phyloP scores from a whole-genome alignment of 495 filamentous ascomycete genomes.

The Trichoderma erinaceum region DNA sequence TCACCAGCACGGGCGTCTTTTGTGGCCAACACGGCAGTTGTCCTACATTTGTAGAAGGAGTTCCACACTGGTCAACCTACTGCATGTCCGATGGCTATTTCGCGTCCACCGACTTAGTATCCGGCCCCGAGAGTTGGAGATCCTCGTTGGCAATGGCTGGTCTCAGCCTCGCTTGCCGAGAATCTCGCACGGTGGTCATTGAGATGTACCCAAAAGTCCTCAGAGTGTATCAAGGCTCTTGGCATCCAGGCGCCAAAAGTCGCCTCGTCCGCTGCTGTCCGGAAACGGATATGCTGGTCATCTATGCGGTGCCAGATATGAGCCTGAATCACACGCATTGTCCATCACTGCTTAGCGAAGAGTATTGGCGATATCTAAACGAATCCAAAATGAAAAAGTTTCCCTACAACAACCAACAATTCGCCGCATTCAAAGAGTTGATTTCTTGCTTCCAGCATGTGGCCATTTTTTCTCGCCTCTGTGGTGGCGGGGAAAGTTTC shows the following conservation, averaged over 20 bases:
- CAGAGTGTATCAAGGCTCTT: background rate
- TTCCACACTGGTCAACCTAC: background rate
- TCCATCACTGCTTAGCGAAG: background rate
- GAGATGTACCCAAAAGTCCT: background rate
- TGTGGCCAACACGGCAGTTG: background rate
- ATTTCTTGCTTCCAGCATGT: background rate
- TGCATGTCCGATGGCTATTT: background rate
- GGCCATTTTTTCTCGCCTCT: background rate
- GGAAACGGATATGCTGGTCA: background rate
- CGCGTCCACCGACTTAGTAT: background rate
- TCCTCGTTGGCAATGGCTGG: background rate
- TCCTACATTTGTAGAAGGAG: background rate
- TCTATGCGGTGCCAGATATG: background rate
- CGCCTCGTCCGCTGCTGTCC: background rate
- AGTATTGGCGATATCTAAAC: background rate
- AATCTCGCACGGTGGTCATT: background rate
- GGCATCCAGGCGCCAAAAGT: background rate
- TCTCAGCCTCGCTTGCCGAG: background rate
- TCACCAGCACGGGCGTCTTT: background rate
- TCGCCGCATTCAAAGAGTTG: background rate
- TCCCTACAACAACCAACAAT: background rate
- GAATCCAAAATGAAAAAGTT: background rate
- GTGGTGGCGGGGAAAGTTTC: background rate
- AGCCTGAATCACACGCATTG: background rate
- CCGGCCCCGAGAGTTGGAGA: background rate